Percentiles rank a stretch among this genome's conserved stretches.
Conservation (phyloP, 1,284 basidiomycete genomes). For the Porodaedalea pini region DNA sequence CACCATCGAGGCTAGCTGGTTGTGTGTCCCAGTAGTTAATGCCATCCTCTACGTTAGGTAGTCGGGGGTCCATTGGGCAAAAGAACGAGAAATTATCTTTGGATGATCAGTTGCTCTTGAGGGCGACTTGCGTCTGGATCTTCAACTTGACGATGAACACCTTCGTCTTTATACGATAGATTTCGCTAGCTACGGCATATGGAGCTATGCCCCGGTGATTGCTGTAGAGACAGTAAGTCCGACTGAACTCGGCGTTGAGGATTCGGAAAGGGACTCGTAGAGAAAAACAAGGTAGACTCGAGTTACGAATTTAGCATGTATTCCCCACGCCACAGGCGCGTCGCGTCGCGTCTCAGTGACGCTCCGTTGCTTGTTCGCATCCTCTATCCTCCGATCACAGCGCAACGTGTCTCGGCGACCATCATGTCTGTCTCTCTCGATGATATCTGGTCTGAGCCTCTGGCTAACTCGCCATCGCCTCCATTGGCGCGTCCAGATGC, state of each 20-base stretch:
- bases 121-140: background rate
- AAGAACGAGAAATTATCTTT: background rate
- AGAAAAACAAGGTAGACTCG: background rate
- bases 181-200: too few species aligned
- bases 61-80: slow-evolving; percentile 26
- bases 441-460: slow-evolving; percentile 24
- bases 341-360: slow-evolving; percentile 15
- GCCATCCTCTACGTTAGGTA: slow-evolving; percentile 58
- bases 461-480: slow-evolving; percentile 12
- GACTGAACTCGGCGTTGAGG: too few species aligned
- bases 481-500: background rate
- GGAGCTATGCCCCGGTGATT: too few species aligned
- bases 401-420: background rate
- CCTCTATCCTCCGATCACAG: background rate
- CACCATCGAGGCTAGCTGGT: slow-evolving; percentile 72
- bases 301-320: too few species aligned
- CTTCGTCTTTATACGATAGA: too few species aligned
- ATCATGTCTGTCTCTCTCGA: slow-evolving; percentile 22
- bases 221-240: too few species aligned
- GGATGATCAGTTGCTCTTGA: background rate
- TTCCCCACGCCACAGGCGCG: slow-evolving; percentile 7
- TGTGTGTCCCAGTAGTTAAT: slow-evolving; percentile 76
- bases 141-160: too few species aligned
- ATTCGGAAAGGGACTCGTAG: background rate
- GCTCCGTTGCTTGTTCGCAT: background rate